Conservation (phyloP, 2,329 filamentous ascomycete species). For the Samsoniella hepiali region DNA sequence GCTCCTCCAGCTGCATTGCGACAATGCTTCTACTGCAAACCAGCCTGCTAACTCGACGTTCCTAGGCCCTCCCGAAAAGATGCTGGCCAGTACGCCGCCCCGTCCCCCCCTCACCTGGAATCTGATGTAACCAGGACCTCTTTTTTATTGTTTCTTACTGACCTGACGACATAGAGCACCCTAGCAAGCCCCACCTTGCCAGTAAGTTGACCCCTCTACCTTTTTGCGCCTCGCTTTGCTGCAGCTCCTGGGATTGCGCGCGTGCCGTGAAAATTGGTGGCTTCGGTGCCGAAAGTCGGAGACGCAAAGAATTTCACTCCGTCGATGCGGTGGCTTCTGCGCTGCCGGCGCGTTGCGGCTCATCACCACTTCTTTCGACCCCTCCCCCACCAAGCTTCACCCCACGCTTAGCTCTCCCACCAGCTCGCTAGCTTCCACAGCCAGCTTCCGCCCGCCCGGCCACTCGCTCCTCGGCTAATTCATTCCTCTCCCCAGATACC, state of each 20-base stretch:
- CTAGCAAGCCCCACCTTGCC: conserved; percentile 63
- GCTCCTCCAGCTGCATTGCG: background rate
- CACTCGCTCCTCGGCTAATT: conserved; percentile 10
- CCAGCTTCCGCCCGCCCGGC: conserved; percentile 19
- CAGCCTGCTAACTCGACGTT: conserved; percentile 25
- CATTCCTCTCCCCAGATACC: conserved; percentile 42
- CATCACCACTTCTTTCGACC: background rate
- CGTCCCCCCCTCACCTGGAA: conserved; percentile 8
- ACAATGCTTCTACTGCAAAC: background rate
- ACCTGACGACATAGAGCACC: conserved; percentile 52
- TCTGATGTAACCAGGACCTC: conserved; percentile 16
- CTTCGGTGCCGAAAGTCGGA: background rate
- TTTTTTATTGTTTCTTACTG: conserved; percentile 16
- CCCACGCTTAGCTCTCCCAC: background rate
- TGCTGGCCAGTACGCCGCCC: conserved; percentile 60
- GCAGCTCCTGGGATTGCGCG: background rate
- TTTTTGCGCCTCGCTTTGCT: conserved; percentile 10
- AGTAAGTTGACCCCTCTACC: conserved; percentile 44
- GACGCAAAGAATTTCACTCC: too few species aligned
- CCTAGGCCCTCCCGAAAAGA: conserved; percentile 61
- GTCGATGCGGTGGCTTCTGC: background rate
- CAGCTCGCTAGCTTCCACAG: background rate
- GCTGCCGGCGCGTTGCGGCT: background rate
- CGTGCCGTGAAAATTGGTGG: background rate
- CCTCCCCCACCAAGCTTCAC: conserved; percentile 1